Conservation (phyloP, 345 rosid species). For the thale cress (Arabidopsis thaliana) region DNA sequence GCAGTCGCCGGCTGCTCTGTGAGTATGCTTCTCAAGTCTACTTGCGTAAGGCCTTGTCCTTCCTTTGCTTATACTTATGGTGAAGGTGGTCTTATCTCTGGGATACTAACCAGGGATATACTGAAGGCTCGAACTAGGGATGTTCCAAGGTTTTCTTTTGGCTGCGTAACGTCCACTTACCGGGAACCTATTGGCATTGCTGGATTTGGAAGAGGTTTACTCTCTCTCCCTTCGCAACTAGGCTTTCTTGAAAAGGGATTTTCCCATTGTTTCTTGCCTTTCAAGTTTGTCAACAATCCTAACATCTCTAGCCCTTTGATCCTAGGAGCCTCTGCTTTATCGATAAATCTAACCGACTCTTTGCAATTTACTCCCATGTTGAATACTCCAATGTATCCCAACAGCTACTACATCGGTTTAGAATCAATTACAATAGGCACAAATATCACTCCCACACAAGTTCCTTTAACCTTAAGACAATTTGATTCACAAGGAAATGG, state of each 20-base stretch:
- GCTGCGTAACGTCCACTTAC: conserved; percentile 73
- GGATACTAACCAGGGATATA: conserved; percentile 67
- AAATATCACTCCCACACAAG: conserved; percentile 45
- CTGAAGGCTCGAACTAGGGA: conserved; percentile 55
- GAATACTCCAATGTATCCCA: conserved; percentile 65
- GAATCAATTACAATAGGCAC: conserved; percentile 62
- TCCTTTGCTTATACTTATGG: conserved; percentile 88
- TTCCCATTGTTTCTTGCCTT: conserved; percentile 84
- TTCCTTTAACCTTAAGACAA: conserved; percentile 61
- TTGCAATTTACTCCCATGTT: conserved; percentile 81
- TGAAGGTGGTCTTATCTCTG: conserved; percentile 67
- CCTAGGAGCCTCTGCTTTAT: conserved; percentile 63
- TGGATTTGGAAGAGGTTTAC: conserved; percentile 85
- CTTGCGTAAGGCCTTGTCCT: conserved; percentile 78
- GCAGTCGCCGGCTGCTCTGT: conserved; percentile 73
- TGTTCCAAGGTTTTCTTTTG: conserved; percentile 66
- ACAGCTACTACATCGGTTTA: conserved; percentile 74
- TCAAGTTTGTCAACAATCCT: conserved; percentile 78
- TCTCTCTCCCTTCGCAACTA: conserved; percentile 75
- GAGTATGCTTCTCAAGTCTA: conserved; percentile 56
- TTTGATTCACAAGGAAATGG: conserved; percentile 82
- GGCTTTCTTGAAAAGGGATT: conserved; percentile 78
- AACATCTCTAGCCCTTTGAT: conserved; percentile 75
- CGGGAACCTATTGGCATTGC: conserved; percentile 80
- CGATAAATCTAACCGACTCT: conserved; percentile 44